Base-by-base conservation (phyloP, 2,329 filamentous ascomycete genomes). In the Pyrenochaeta sp. region DNA sequence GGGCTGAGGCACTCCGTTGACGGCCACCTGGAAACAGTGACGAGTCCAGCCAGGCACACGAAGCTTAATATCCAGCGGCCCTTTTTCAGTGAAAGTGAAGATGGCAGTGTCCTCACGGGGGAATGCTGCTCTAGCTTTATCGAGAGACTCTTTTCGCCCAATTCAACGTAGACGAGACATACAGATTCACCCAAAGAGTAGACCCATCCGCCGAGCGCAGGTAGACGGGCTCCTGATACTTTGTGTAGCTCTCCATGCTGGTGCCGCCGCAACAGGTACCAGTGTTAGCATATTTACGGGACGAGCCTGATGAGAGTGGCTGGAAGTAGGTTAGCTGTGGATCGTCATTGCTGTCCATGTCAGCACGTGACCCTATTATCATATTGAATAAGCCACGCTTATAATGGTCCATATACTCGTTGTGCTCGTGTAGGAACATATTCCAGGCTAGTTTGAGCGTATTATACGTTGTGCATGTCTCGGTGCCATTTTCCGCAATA, bases 401-500 rank as follows among this genome's bases (percentile, higher is more conserved):
- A 44, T 62, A 62, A 34, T 62, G 51, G 34, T 62, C 60, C 60
- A 62, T 62, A 48, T 62, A 62, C 9, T 50, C 60, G 50, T 62
- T 55, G 34, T 59, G 60, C 46, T 59, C 56, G 39, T 62, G 60
- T 25, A 62, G 36, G 45, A 62, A 59, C 8, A 62, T 34, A 48
- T 62, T 52, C 4, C 60, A 36, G 13, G 57, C 60, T 28, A 63
- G 44, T 36, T 63, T 63, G 37, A 63, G 60, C n/a, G 53, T 43
- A 49, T 63, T 63, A 54, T 63, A 63, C 22, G 57, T 63, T 24
- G 60, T 63, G 49, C 60, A 63, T 2, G 57, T 63, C 36, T 63
- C 60, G n/a, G 60, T 54, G 32, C 60, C 60, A 25, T 63, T 56
- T 0, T 55, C 13, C 4, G 92, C 93, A 61, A 90, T 93, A 25